These are phyloP conservation scores for Mercurialis annua DNA, from an alignment of 345 rosid species.

Conservation along the genomic window DNA sequence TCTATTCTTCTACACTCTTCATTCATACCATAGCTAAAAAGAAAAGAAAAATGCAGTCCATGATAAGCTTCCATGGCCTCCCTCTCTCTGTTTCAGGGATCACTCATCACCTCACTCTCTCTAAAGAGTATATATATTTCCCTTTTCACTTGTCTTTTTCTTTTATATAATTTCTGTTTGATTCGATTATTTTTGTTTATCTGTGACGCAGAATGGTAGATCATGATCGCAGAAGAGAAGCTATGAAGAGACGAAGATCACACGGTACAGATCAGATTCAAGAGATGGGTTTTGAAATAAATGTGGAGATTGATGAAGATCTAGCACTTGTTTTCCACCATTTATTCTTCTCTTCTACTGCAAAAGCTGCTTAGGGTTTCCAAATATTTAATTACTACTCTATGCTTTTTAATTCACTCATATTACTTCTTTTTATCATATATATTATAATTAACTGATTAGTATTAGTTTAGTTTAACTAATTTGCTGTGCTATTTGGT, in stretches of 20 bases:
- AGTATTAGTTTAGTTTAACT: no score
- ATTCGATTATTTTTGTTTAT: not conserved
- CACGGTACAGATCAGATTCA: constrained; percentile 19
- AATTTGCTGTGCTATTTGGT: no score
- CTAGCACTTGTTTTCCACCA: constrained; percentile 33
- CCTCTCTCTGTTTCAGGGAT: constrained; percentile 49
- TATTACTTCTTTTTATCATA: not conserved
- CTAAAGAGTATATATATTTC: constrained; percentile 43
- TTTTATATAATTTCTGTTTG: not conserved
- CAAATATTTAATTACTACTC: not conserved
- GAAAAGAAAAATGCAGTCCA: constrained; percentile 35
- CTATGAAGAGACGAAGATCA: constrained; percentile 36
- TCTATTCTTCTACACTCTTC: no score
- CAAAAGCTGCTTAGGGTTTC: constrained; percentile 43
- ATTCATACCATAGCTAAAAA: no score
- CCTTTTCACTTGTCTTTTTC: not conserved
- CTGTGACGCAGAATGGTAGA: constrained; percentile 43
- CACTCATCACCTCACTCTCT: constrained; percentile 32
- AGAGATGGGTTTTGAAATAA: constrained; percentile 26
- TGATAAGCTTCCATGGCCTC: constrained; percentile 45
- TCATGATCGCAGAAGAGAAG: constrained; percentile 53
- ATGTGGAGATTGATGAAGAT: constrained; percentile 34
- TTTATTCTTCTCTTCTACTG: constrained; percentile 31
- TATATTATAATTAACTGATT: no score
- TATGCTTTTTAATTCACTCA: not conserved